Conservation (phyloP, 2,329 filamentous ascomycete genomes). For the Colletotrichum aenigma region DNA sequence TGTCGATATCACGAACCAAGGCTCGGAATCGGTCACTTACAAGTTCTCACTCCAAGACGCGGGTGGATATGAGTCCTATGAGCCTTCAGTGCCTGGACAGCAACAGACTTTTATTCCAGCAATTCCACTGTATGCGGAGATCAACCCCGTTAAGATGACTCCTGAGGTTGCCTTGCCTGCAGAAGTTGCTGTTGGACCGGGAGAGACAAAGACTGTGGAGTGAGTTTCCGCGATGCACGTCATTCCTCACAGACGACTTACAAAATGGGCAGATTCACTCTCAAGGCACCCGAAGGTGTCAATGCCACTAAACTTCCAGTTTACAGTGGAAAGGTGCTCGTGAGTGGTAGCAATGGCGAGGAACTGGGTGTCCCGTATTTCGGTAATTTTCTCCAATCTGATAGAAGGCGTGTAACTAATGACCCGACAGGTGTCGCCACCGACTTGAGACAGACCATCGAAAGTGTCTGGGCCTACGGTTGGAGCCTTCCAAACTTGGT, state of each 20-base stretch:
- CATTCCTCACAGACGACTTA: not conserved
- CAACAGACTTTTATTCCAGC: not conserved
- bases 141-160: not conserved
- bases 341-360: slow-evolving; percentile 33
- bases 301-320: slow-evolving; percentile 31
- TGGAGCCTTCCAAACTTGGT: not conserved
- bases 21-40: slow-evolving; percentile 41
- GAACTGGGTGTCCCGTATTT: slow-evolving; percentile 35
- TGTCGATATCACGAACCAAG: slow-evolving; percentile 47
- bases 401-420: not conserved
- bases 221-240: not conserved
- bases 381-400: slow-evolving; percentile 5
- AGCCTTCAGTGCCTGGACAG: not conserved
- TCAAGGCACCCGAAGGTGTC: not conserved
- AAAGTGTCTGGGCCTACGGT: not conserved
- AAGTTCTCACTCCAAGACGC: slow-evolving; percentile 41
- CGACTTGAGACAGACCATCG: slow-evolving; percentile 11
- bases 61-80: not conserved
- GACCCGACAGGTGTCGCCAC: not conserved
- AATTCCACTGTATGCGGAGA: not conserved
- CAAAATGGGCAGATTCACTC: not conserved
- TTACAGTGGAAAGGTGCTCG: slow-evolving; percentile 36
- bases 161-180: not conserved
- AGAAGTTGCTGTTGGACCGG: not conserved
- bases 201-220: not conserved